Evolutionary conservation across 768 basidiomycete genomes (phyloP).

Genomic region (Serendipita sp.): DNA sequence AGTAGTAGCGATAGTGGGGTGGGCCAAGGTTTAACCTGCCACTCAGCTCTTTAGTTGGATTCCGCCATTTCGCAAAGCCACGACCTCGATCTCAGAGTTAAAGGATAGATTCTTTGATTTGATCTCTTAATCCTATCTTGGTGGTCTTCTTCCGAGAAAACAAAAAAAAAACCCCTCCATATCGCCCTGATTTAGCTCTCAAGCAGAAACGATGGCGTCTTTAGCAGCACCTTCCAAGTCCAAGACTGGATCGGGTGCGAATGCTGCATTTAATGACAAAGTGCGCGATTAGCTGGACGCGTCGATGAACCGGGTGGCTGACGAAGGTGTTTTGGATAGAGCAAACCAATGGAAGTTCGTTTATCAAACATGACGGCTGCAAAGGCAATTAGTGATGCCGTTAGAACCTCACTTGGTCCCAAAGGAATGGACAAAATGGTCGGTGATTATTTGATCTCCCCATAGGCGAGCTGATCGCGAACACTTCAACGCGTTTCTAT

Average conservation of each 20-base stretch:
- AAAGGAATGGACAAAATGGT: conserved; percentile 99
- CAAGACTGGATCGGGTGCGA: conserved; percentile 27
- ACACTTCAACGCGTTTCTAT: neutral
- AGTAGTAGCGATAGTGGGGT: neutral
- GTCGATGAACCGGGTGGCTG: neutral
- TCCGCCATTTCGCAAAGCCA: neutral
- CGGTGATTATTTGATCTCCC: conserved; percentile 11
- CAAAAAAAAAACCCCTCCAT: too few relatives aligned
- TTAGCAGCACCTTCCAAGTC: neutral
- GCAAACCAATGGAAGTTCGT: conserved; percentile 96
- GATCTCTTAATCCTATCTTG: neutral
- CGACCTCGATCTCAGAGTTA: neutral
- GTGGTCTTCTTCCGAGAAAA: too few relatives aligned
- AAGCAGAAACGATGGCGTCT: neutral
- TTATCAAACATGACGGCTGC: conserved; percentile 96
- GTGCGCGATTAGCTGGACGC: conserved; percentile 20
- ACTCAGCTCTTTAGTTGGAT: neutral
- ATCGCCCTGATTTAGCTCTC: too few relatives aligned
- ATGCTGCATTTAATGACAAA: conserved; percentile 79
- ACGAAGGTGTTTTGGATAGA: conserved; percentile 30
- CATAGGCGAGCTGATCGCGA: neutral
- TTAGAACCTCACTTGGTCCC: conserved; percentile 89
- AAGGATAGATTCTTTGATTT: neutral
- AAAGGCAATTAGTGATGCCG: conserved; percentile 96
- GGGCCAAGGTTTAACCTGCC: neutral